Conservation (phyloP, 805 yeast species). For the Candida rishiriensis region DNA sequence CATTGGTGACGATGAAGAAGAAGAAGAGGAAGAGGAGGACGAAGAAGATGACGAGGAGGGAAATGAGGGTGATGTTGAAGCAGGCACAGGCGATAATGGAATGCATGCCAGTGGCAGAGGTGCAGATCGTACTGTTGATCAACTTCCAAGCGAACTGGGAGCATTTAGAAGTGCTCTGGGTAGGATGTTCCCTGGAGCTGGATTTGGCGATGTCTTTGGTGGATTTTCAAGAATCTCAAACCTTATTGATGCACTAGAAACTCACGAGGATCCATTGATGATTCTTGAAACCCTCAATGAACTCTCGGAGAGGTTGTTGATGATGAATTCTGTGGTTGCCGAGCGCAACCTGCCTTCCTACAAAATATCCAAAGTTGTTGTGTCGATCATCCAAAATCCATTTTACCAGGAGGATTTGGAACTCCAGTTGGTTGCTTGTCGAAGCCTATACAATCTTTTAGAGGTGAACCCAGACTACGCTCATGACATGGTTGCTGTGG, state of each 20-base stretch:
- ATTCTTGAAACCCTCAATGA: slow-evolving; percentile 63
- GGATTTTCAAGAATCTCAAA: slow-evolving; percentile 18
- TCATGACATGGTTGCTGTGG: slow-evolving; percentile 56
- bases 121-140: not conserved
- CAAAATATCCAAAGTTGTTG: slow-evolving; percentile 49
- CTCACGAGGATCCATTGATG: slow-evolving; percentile 53
- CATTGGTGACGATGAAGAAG: slow-evolving; percentile 16
- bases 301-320: slow-evolving; percentile 56
- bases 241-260: slow-evolving; percentile 35
- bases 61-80: too few species aligned
- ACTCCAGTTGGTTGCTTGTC: slow-evolving; percentile 75
- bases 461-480: slow-evolving; percentile 69
- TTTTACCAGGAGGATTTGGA: slow-evolving; percentile 62
- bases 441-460: slow-evolving; percentile 75
- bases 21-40: slow-evolving; percentile 25
- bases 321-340: slow-evolving; percentile 59
- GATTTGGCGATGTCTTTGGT: slow-evolving; percentile 26
- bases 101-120: too few species aligned
- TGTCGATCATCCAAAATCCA: slow-evolving; percentile 56
- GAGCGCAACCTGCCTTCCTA: slow-evolving; percentile 62
- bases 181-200: slow-evolving; percentile 26
- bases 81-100: too few species aligned
- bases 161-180: slow-evolving; percentile 23
- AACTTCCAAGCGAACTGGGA: slow-evolving; percentile 9
- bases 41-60: slow-evolving; percentile 4